phyloP scores from a whole-genome alignment of 2,329 filamentous ascomycete genomes.

The Pseudocercospora macadamiae region DNA sequence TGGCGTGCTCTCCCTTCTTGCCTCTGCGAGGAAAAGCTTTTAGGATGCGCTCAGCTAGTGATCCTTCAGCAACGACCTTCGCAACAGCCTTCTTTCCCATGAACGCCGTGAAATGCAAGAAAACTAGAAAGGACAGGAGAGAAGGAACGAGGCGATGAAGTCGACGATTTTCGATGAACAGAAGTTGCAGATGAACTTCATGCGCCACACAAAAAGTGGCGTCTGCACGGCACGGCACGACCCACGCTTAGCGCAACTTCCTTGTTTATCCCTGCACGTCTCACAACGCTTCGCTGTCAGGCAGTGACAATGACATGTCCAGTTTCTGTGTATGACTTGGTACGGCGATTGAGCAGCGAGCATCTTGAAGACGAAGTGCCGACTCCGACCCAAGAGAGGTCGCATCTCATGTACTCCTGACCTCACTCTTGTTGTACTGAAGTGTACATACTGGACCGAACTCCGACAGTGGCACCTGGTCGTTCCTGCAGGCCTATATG shows the following conservation, averaged over 20 bases:
- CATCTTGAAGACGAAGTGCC: too few relatives aligned
- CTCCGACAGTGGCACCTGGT: too few relatives aligned
- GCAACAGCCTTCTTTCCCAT: neutral
- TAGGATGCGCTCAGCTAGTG: neutral
- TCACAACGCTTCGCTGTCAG: neutral
- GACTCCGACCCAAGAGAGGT: too few relatives aligned
- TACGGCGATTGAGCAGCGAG: too few relatives aligned
- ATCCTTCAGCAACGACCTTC: neutral
- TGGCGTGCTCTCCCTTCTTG: neutral
- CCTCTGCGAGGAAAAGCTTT: too few relatives aligned
- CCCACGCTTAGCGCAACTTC: neutral
- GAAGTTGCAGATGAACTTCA: neutral
- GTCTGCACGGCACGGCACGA: too few relatives aligned
- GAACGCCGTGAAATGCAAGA: constrained; percentile 3
- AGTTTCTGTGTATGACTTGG: too few relatives aligned
- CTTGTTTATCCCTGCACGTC: neutral
- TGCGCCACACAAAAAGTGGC: too few relatives aligned
- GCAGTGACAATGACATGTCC: neutral
- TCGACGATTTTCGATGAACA: neutral
- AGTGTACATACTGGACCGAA: too few relatives aligned
- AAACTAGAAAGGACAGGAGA: neutral
- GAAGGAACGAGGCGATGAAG: neutral
- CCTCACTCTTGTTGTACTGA: too few relatives aligned
- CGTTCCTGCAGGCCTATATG: too few relatives aligned
- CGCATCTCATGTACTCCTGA: too few relatives aligned